Conservation (phyloP, 768 basidiomycete species). For the Mycena epipterygia region DNA sequence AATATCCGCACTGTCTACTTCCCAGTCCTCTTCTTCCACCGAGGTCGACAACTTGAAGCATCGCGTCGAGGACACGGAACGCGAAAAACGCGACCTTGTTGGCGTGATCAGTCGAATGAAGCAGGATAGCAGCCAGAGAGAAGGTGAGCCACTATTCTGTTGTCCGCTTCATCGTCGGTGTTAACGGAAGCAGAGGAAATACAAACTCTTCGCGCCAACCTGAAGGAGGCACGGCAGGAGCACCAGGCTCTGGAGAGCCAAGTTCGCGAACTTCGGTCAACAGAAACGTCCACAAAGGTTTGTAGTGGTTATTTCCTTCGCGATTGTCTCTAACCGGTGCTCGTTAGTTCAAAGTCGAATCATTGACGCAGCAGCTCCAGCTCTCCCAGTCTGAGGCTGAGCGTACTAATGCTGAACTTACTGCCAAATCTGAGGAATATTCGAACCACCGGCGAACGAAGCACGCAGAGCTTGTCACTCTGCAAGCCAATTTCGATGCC, state of each 20-base stretch:
- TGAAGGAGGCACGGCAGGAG: conserved; percentile 84
- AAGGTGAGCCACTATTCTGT: conserved; percentile 66
- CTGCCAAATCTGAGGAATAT: conserved; percentile 83
- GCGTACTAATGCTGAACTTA: conserved; percentile 77
- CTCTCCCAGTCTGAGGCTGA: conserved; percentile 84
- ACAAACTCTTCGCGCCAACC: conserved; percentile 71
- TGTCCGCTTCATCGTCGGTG: conserved; percentile 8
- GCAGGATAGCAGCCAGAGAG: conserved; percentile 78
- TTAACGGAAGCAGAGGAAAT: conserved; percentile 71
- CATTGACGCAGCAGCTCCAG: conserved; percentile 84
- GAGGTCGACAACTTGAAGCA: conserved; percentile 71
- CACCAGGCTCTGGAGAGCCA: conserved; percentile 76
- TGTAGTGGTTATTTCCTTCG: conserved; percentile 16
- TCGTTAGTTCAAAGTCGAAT: conserved; percentile 86
- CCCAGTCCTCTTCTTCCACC: conserved; percentile 72
- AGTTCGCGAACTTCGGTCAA: conserved; percentile 79
- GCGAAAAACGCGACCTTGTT: conserved; percentile 92
- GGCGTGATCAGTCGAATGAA: conserved; percentile 87
- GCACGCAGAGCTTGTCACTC: conserved; percentile 79
- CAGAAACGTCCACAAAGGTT: conserved; percentile 84
- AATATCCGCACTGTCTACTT: conserved; percentile 67
- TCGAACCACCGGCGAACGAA: conserved; percentile 86
- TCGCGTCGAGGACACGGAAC: conserved; percentile 81
- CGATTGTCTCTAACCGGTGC: conserved; percentile 1
- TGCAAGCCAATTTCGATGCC: conserved; percentile 85